Evolutionary conservation across 2,329 filamentous ascomycete genomes (phyloP), one percentile per base, ranked within the genome.

Genomic region (Fusarium sp.): DNA sequence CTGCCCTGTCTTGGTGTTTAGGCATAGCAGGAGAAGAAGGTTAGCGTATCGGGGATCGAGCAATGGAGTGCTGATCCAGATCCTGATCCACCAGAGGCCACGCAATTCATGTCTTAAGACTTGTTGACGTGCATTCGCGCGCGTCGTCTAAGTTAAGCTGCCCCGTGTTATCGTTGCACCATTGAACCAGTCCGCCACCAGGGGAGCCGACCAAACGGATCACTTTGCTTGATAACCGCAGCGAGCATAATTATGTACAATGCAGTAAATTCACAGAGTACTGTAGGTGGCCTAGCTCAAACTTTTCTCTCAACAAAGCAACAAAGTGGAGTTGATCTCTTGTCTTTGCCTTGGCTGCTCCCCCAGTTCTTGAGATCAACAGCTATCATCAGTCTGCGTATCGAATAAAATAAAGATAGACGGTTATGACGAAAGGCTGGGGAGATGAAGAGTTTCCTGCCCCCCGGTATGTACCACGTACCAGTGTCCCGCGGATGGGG

Each of bases 21-120:
- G 34, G 34, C 34, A 38, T 38, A 38, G 34, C 18, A 38, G 34
- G 24, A 32, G 46, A 30, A 25, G 16, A 32, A 38, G 30, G 12
- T 48, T 71, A 55, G 68, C 55, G 67, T 44, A 60, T 71, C 63
- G 54, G 49, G 64, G 53, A 59, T 32, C 30, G 32, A 70, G 62
- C 67, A 22, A 51, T 30, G 48, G 34, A 32, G 48, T 24, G 48
- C 30, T 51, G 30, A 38, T 51, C 30, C 48, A 51, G 48, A 51
- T 67, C 38, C 51, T 53, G 56, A 67, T 66, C 67, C 55, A 58
- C 55, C 51, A 25, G 32, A 69, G 62, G 67, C 59, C 67, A 58
- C 67, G 67, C 67, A 70, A 71, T 71, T 69, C 63, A 71, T 60
- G 45, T 57, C 43, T 71, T 68, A 18, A 38, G 30, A 38, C 48